A percentile compares a stretch with the other conserved stretches of the same genome.
phyloP scores from a whole-genome alignment of 306 rosid genomes.

The Vigna trinervia region DNA sequence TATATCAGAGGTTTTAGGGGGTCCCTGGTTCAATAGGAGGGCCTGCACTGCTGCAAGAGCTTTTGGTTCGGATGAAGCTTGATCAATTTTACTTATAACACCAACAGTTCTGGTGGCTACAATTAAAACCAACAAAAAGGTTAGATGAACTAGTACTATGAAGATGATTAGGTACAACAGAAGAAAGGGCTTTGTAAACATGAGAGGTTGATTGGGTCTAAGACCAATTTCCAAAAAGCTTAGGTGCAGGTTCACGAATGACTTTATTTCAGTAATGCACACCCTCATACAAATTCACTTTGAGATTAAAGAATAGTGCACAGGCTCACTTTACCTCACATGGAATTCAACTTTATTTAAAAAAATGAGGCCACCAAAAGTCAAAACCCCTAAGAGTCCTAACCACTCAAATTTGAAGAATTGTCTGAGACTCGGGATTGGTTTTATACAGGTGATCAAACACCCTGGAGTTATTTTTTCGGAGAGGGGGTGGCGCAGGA shows the following conservation, averaged over 20 bases:
- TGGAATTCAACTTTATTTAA: slow-evolving; percentile 22
- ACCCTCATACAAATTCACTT: slow-evolving; percentile 15
- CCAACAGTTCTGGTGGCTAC: slow-evolving; percentile 97
- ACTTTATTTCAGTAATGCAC: not conserved
- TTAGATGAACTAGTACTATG: slow-evolving; percentile 3
- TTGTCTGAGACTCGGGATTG: slow-evolving; percentile 2
- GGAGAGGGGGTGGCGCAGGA: too few species aligned
- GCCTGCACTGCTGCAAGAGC: slow-evolving; percentile 98
- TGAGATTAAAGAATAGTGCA: slow-evolving; percentile 27
- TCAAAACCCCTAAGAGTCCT: not conserved
- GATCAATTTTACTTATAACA: slow-evolving; percentile 93
- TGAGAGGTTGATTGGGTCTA: not conserved
- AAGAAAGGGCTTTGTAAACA: slow-evolving; percentile 22
- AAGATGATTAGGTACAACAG: slow-evolving; percentile 25
- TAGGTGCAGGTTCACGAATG: slow-evolving; percentile 21
- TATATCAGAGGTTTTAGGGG: slow-evolving; percentile 87
- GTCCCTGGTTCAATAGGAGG: slow-evolving; percentile 90
- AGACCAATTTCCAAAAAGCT: slow-evolving; percentile 22
- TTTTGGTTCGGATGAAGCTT: slow-evolving; percentile 89
- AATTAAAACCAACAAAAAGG: slow-evolving; percentile 34
- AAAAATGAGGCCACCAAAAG: not conserved
- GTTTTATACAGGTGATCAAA: slow-evolving; percentile 17
- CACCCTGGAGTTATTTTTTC: not conserved
- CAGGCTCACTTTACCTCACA: not conserved
- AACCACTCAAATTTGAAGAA: slow-evolving; percentile 9